These are phyloP conservation scores for Jackrogersella multiformis DNA, from an alignment of 495 filamentous ascomycete genomes.

Conservation along the genomic window DNA sequence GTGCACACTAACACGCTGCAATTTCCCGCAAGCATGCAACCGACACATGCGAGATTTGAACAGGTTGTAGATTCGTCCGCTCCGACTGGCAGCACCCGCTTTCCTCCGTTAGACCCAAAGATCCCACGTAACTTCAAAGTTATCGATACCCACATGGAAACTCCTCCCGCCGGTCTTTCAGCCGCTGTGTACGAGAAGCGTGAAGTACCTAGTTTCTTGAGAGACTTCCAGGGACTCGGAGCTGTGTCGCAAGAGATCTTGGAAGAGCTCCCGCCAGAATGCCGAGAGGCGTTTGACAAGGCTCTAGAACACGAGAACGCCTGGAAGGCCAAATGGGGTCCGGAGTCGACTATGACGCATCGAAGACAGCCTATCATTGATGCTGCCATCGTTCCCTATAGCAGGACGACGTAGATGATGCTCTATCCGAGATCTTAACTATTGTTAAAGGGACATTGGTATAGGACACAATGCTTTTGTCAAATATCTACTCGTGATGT, in stretches of 20 bases:
- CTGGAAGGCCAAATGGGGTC: conserved; percentile 79
- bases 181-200: conserved; percentile 59
- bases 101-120: conserved; percentile 69
- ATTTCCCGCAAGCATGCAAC: conserved; percentile 88
- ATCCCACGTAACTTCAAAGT: conserved; percentile 79
- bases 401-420: conserved; percentile 34
- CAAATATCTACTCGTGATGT: neutral
- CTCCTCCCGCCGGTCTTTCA: conserved; percentile 58
- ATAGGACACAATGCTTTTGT: neutral
- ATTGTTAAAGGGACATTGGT: neutral
- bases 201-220: conserved; percentile 52
- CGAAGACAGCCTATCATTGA: conserved; percentile 60
- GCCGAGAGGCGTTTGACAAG: conserved; percentile 71
- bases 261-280: conserved; percentile 74
- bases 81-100: conserved; percentile 54
- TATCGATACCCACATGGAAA: conserved; percentile 73
- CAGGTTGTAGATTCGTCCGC: conserved; percentile 58
- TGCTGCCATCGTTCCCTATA: conserved; percentile 64
- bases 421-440: neutral
- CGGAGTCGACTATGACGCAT: conserved; percentile 62
- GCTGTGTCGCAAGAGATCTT: conserved; percentile 73
- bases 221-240: conserved; percentile 71
- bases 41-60: conserved; percentile 85
- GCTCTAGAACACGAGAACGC: conserved; percentile 67
- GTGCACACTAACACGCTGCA: conserved; percentile 91